Percentiles rank a stretch among this genome's conserved stretches.
Conservation (phyloP, 1,284 basidiomycete genomes). For the Papiliotrema fonsecae region DNA sequence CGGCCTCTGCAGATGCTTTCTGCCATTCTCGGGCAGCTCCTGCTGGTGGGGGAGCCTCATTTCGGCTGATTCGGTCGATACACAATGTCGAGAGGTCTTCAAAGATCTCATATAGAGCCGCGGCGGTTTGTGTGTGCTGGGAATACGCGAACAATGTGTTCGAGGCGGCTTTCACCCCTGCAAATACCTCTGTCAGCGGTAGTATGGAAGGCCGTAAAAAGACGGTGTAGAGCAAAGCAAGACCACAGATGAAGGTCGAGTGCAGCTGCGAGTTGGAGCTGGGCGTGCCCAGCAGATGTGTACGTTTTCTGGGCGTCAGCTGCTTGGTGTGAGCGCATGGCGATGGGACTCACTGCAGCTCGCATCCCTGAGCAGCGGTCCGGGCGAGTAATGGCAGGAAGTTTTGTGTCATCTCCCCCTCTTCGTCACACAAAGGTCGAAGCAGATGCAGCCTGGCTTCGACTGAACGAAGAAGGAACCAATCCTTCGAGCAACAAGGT, state of each 20-base stretch:
- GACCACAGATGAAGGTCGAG: slow-evolving; percentile 22
- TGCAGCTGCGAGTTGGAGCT: slow-evolving; percentile 14
- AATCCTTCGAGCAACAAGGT: slow-evolving; percentile 17
- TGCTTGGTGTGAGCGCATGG: neutral
- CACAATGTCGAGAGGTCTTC: slow-evolving; percentile 18
- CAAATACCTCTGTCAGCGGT: slow-evolving; percentile 14
- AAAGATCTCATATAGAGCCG: slow-evolving; percentile 17
- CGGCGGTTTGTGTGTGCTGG: slow-evolving; percentile 9
- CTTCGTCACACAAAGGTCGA: slow-evolving; percentile 12
- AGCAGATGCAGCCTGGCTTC: slow-evolving; percentile 19
- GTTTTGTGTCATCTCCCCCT: neutral
- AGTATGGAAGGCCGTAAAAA: slow-evolving; percentile 16
- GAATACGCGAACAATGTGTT: slow-evolving; percentile 22
- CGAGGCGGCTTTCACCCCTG: slow-evolving; percentile 20
- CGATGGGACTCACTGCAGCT: slow-evolving; percentile 24
- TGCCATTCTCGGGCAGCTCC: slow-evolving; percentile 4
- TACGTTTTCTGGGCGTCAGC: slow-evolving; percentile 12
- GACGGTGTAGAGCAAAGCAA: slow-evolving; percentile 17
- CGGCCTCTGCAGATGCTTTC: slow-evolving; percentile 14
- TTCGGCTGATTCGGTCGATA: slow-evolving; percentile 16
- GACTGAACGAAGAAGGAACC: slow-evolving; percentile 17
- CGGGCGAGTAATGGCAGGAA: slow-evolving; percentile 14
- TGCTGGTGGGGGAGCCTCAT: neutral
- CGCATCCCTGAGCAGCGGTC: slow-evolving; percentile 17
- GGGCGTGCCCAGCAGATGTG: slow-evolving; percentile 16